These are phyloP conservation scores for Solanum peruvianum DNA, from an alignment of 257 asterid genomes.

Conservation along the genomic window DNA sequence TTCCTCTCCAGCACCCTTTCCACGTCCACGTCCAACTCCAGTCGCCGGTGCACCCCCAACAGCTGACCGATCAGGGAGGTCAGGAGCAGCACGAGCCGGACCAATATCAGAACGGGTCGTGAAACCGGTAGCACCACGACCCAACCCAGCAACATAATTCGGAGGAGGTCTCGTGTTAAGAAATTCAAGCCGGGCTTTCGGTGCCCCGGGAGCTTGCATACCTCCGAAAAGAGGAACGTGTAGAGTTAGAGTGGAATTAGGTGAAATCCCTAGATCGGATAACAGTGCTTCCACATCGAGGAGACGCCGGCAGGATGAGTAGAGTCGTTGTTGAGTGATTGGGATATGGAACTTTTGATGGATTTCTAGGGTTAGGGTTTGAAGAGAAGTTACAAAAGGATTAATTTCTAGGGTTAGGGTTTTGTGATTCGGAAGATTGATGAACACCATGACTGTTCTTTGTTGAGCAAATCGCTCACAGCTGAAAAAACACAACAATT, in stretches of 20 bases:
- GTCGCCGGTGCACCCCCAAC: conserved; percentile 29
- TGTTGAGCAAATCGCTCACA: neutral
- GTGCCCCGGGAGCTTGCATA: conserved; percentile 59
- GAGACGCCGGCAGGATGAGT: conserved; percentile 35
- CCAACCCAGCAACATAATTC: conserved; percentile 82
- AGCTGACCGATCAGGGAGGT: conserved; percentile 62
- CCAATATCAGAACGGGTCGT: conserved; percentile 96
- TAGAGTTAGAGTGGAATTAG: conserved; percentile 46
- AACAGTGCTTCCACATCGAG: conserved; percentile 18
- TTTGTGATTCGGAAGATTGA: conserved; percentile 35
- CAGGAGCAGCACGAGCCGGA: conserved; percentile 93
- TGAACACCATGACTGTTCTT: conserved; percentile 33
- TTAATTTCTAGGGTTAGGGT: conserved; percentile 47
- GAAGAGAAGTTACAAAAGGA: conserved; percentile 36
- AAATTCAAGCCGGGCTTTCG: conserved; percentile 45
- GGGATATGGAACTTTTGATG: conserved; percentile 30
- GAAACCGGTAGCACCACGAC: conserved; percentile 97
- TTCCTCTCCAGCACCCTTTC: conserved; percentile 62
- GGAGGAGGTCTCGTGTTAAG: conserved; percentile 58
- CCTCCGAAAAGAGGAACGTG: conserved; percentile 50
- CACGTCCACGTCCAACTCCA: conserved; percentile 53
- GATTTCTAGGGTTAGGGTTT: conserved; percentile 26
- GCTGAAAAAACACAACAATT: neutral
- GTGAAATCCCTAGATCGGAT: conserved; percentile 34
- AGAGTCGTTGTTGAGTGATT: conserved; percentile 42